These are phyloP conservation scores for Diplodia seriata DNA, from an alignment of 2,329 filamentous ascomycete species.

Conservation along the genomic window DNA sequence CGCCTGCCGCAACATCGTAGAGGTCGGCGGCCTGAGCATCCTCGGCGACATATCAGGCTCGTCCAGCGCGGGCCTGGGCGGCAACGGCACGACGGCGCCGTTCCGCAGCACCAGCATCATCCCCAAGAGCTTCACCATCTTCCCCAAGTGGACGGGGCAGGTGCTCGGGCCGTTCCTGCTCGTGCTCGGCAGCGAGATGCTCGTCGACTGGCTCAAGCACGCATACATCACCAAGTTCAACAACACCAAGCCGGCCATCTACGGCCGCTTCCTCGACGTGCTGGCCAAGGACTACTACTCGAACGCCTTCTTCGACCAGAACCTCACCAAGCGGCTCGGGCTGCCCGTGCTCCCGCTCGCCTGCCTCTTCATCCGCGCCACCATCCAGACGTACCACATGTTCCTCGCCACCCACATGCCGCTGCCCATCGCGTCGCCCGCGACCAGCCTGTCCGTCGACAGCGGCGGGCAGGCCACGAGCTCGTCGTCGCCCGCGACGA, in stretches of 20 bases:
- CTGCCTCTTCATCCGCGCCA: slow-evolving; percentile 93
- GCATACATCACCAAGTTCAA: slow-evolving; percentile 99
- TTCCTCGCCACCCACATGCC: slow-evolving; percentile 88
- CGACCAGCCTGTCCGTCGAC: slow-evolving; percentile 70
- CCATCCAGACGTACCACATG: slow-evolving; percentile 97
- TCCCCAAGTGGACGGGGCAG: slow-evolving; percentile 87
- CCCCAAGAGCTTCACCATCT: slow-evolving; percentile 86
- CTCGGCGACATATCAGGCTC: slow-evolving; percentile 40
- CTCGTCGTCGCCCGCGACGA: slow-evolving; percentile 70
- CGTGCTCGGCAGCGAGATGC: slow-evolving; percentile 93
- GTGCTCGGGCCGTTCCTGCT: slow-evolving; percentile 92
- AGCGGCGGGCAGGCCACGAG: slow-evolving; percentile 39
- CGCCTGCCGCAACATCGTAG: slow-evolving; percentile 92
- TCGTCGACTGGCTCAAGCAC: slow-evolving; percentile 97
- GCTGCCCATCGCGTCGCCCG: slow-evolving; percentile 70
- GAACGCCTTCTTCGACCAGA: slow-evolving; percentile 89
- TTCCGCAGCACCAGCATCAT: slow-evolving; percentile 75
- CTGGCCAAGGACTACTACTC: slow-evolving; percentile 98
- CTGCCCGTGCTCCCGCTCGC: slow-evolving; percentile 91
- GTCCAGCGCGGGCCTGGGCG: slow-evolving; percentile 34
- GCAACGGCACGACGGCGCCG: slow-evolving; percentile 63
- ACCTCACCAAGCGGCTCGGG: slow-evolving; percentile 86
- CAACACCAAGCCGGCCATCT: slow-evolving; percentile 90
- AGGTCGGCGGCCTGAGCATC: slow-evolving; percentile 82
- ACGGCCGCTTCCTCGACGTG: slow-evolving; percentile 88